A percentile compares a stretch with the other conserved stretches of the same genome.
phyloP scores from a whole-genome alignment of 345 rosid genomes.

The Aquilaria yunnanensis region DNA sequence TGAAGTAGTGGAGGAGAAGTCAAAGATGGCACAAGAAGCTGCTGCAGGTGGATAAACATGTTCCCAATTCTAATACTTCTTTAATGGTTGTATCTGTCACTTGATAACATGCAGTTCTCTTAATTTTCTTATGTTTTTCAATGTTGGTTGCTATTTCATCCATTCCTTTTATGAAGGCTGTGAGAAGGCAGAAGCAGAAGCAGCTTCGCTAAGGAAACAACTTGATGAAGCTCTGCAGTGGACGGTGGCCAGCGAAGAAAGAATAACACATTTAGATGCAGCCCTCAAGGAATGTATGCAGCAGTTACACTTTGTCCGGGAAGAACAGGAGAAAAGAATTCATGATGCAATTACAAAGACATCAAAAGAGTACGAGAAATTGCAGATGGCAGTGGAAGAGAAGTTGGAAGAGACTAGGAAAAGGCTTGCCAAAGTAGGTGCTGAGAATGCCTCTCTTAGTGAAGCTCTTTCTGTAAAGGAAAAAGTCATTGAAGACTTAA shows the following conservation, averaged over 20 bases:
- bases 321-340: constrained; percentile 75
- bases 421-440: constrained; percentile 46
- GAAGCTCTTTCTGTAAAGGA: constrained; percentile 59
- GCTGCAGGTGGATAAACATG: constrained; percentile 32
- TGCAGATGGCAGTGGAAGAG: constrained; percentile 36
- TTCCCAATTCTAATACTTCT: neutral
- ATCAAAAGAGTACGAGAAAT: constrained; percentile 49
- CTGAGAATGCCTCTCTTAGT: constrained; percentile 49
- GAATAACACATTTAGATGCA: constrained; percentile 46
- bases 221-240: constrained; percentile 52
- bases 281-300: constrained; percentile 84
- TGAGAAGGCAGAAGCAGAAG: constrained; percentile 63
- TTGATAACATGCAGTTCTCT: neutral
- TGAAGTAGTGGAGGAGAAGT: constrained; percentile 42
- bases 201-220: constrained; percentile 44
- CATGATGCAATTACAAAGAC: constrained; percentile 70
- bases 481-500: constrained; percentile 49
- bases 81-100: neutral
- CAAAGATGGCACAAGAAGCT: constrained; percentile 51
- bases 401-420: constrained; percentile 40
- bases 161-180: constrained; percentile 33
- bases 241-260: constrained; percentile 44
- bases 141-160: neutral
- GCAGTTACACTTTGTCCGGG: constrained; percentile 70
- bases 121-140: neutral